Percentiles rank a stretch among this genome's conserved stretches.
Evolutionary conservation across 768 basidiomycete genomes (phyloP).

Genomic region (Russula abietina): DNA sequence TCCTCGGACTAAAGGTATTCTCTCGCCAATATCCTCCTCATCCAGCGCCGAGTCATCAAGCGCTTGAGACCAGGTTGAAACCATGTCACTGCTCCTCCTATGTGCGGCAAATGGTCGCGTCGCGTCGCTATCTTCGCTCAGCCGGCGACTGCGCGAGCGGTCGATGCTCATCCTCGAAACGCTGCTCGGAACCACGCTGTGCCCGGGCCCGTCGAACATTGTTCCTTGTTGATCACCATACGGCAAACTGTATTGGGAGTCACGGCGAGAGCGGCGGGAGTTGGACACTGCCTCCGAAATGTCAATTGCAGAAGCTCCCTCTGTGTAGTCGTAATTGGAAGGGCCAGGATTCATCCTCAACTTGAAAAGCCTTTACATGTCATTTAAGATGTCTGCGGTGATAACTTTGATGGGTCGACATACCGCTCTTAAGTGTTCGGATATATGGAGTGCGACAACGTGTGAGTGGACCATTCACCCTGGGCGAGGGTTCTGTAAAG

Average conservation of each 20-base stretch:
- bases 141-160: slow-evolving; percentile 44
- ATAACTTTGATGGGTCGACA: not conserved
- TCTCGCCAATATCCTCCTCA: slow-evolving; percentile 24
- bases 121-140: slow-evolving; percentile 30
- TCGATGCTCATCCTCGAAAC: slow-evolving; percentile 58
- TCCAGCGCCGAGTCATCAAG: slow-evolving; percentile 15
- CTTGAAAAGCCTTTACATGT: not conserved
- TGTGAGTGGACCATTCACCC: not conserved
- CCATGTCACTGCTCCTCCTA: slow-evolving; percentile 16
- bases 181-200: slow-evolving; percentile 68
- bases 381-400: not conserved
- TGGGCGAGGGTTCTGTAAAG: slow-evolving; percentile 6
- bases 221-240: slow-evolving; percentile 55
- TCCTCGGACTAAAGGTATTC: slow-evolving; percentile 10
- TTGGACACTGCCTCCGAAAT: slow-evolving; percentile 57
- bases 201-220: slow-evolving; percentile 69
- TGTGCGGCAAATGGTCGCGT: slow-evolving; percentile 1
- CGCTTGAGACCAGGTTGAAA: slow-evolving; percentile 3
- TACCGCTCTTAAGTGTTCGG: not conserved
- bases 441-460: not conserved
- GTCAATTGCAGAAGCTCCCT: slow-evolving; percentile 74
- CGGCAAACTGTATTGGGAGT: slow-evolving; percentile 60
- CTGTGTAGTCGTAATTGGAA: slow-evolving; percentile 63
- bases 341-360: slow-evolving; percentile 18
- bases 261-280: slow-evolving; percentile 48